Conservation (phyloP, 1,284 basidiomycete genomes). For the Vanrija humicola region DNA sequence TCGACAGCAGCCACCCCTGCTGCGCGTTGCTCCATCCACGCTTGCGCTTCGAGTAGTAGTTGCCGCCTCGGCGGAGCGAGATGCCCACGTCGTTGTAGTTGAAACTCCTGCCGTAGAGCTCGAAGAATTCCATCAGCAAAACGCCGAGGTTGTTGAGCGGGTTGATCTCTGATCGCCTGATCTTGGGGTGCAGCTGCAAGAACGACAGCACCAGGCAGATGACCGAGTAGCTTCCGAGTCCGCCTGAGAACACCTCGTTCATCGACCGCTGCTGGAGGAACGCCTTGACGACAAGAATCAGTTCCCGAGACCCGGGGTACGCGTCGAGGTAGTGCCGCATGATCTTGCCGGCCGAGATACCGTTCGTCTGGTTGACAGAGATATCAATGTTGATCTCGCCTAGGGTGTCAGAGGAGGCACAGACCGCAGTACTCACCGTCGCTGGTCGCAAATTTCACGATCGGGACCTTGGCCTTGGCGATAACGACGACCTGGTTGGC, state of each 20-base stretch:
- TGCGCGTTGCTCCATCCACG: slow-evolving; percentile 63
- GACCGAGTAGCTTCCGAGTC: slow-evolving; percentile 89
- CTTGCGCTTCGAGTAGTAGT: slow-evolving; percentile 73
- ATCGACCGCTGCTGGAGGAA: slow-evolving; percentile 85
- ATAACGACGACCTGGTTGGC: slow-evolving; percentile 71
- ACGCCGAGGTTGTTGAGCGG: slow-evolving; percentile 84
- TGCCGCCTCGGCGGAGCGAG: slow-evolving; percentile 75
- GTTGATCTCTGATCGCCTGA: slow-evolving; percentile 81
- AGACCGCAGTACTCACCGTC: slow-evolving; percentile 50
- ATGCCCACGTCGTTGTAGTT: slow-evolving; percentile 90
- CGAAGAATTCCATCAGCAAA: slow-evolving; percentile 91
- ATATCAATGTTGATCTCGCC: slow-evolving; percentile 84
- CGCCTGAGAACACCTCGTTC: slow-evolving; percentile 97
- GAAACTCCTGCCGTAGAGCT: slow-evolving; percentile 89
- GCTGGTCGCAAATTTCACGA: slow-evolving; percentile 83
- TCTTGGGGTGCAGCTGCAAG: slow-evolving; percentile 94
- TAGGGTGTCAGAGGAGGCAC: slow-evolving; percentile 16
- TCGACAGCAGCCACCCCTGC: slow-evolving; percentile 65
- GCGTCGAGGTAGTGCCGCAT: slow-evolving; percentile 74
- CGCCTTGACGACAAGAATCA: slow-evolving; percentile 83
- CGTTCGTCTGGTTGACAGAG: slow-evolving; percentile 82
- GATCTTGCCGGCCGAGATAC: slow-evolving; percentile 73
- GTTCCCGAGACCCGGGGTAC: slow-evolving; percentile 69
- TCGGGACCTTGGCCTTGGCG: slow-evolving; percentile 84
- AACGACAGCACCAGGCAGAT: slow-evolving; percentile 91